Evolutionary conservation across 768 basidiomycete species (phyloP).

Genomic region (Mycena indigotica): DNA sequence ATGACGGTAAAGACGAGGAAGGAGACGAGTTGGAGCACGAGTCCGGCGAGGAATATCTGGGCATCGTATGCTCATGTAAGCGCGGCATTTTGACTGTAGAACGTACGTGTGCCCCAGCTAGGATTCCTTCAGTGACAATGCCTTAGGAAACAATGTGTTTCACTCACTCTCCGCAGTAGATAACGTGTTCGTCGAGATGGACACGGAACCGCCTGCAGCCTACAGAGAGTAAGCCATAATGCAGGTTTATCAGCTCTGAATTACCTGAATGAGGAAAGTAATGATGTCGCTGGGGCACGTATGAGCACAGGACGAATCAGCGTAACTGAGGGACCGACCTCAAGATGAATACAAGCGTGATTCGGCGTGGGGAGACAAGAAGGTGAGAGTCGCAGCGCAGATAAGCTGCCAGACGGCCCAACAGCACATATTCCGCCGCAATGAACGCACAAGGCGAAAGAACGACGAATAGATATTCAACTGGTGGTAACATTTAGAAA

Average conservation of each 20-base stretch:
- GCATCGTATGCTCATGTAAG: too few relatives aligned
- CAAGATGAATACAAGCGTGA: conserved; percentile 61
- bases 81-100: too few relatives aligned
- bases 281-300: conserved; percentile 50
- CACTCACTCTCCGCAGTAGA: conserved; percentile 33
- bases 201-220: conserved; percentile 53
- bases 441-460: conserved; percentile 73
- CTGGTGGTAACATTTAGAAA: conserved; percentile 45
- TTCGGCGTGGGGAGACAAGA: conserved; percentile 46
- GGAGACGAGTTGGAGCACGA: conserved; percentile 57
- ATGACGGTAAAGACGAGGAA: conserved; percentile 52
- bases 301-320: background rate
- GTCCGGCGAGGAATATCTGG: conserved; percentile 60
- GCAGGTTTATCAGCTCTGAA: background rate
- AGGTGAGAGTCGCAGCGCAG: conserved; percentile 51
- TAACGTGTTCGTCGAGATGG: conserved; percentile 40
- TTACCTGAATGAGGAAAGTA: conserved; percentile 72
- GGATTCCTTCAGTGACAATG: too few relatives aligned
- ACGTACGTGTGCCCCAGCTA: too few relatives aligned
- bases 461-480: conserved; percentile 61
- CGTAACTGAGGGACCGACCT: background rate
- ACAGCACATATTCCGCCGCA: conserved; percentile 65
- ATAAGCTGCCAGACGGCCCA: conserved; percentile 59
- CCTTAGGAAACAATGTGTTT: conserved; percentile 32
- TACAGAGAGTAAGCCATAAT: conserved; percentile 16